Evolutionary conservation across 306 rosid genomes (phyloP).

Genomic region (Acmispon strigosus): DNA sequence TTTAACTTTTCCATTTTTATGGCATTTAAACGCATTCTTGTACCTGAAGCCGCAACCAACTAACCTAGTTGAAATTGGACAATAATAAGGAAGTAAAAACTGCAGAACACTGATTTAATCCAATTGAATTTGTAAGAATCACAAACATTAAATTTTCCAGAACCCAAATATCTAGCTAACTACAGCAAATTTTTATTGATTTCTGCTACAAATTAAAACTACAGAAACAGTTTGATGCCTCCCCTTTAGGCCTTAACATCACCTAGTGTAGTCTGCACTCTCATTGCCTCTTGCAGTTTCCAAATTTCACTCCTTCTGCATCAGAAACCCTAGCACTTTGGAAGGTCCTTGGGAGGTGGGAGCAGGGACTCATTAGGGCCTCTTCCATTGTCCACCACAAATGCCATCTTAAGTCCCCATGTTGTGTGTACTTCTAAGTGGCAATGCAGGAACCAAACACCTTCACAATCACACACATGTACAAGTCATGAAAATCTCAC

Average conservation of each 20-base stretch:
- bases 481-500: no score
- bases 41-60: no score
- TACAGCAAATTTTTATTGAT: conserved; percentile 17
- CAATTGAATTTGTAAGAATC: not conserved
- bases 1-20: no score
- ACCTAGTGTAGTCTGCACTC: not conserved
- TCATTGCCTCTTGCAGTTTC: not conserved
- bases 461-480: conserved; percentile 26
- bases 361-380: conserved; percentile 39
- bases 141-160: not conserved
- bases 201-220: not conserved
- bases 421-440: conserved; percentile 82
- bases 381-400: conserved; percentile 57
- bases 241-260: not conserved
- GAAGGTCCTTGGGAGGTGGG: conserved; percentile 65
- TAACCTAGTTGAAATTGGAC: no score
- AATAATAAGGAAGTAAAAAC: not conserved
- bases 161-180: not conserved
- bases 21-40: no score
- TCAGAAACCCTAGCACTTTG: conserved; percentile 39
- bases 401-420: conserved; percentile 85
- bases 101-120: not conserved
- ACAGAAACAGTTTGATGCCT: conserved; percentile 7
- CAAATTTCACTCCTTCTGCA: not conserved
- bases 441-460: conserved; percentile 78